Conservation (phyloP, 352 stramenopile genomes). For the Globisporangium cystogenes region DNA sequence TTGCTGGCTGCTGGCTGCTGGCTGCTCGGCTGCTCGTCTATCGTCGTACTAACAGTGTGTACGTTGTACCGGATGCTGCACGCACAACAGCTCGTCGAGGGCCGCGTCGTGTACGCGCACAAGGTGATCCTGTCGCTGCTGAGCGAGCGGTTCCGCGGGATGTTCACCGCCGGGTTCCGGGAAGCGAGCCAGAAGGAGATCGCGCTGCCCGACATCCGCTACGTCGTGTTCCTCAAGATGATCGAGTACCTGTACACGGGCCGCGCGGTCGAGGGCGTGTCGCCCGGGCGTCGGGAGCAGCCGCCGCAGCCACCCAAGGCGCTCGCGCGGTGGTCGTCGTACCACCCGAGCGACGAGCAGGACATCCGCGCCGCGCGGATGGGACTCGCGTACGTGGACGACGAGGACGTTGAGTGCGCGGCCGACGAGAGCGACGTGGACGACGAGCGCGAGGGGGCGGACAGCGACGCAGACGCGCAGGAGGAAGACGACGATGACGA, state of each 20-base stretch:
- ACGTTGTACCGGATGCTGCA: no score
- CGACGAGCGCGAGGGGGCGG: neutral
- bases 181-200: slow-evolving; percentile 84
- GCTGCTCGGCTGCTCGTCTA: neutral
- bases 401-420: slow-evolving; percentile 8
- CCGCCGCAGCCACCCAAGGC: neutral
- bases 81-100: slow-evolving; percentile 92
- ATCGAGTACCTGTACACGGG: slow-evolving; percentile 96
- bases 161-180: slow-evolving; percentile 93
- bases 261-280: slow-evolving; percentile 16
- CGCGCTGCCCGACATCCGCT: slow-evolving; percentile 86
- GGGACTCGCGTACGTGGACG: slow-evolving; percentile 12
- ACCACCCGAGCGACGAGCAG: slow-evolving; percentile 9
- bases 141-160: slow-evolving; percentile 92
- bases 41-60: no score
- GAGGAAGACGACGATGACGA: neutral
- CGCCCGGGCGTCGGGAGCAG: neutral
- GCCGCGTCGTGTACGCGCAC: slow-evolving; percentile 89
- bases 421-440: slow-evolving; percentile 1
- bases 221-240: slow-evolving; percentile 89
- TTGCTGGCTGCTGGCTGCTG: slow-evolving; percentile 1
- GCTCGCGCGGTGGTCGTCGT: slow-evolving; percentile 19
- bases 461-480: neutral
- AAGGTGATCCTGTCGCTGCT: slow-evolving; percentile 92
- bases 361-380: slow-evolving; percentile 8